phyloP scores from a whole-genome alignment of 257 asterid species.

The Lycium barbarum region DNA sequence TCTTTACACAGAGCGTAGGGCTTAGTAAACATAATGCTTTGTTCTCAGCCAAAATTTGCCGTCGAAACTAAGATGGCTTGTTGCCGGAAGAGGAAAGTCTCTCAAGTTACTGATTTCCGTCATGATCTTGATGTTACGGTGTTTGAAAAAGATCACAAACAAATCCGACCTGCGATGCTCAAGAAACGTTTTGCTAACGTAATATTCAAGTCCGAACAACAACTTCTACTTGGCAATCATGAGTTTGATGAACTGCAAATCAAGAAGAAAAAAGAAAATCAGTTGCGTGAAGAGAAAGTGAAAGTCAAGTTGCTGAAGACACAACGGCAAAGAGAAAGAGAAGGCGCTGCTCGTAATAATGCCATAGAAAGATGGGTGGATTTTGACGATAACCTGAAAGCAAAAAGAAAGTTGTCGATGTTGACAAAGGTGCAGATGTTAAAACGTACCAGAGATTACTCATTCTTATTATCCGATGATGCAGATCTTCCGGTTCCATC shows the following conservation, averaged over 20 bases:
- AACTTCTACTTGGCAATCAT: too few species aligned
- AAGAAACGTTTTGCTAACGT: too few species aligned
- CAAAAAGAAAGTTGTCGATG: not conserved
- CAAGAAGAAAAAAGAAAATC: not conserved
- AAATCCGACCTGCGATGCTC: too few species aligned
- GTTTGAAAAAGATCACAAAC: not conserved
- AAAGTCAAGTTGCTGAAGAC: not conserved
- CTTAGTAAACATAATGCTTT: not conserved
- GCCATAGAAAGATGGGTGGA: not conserved
- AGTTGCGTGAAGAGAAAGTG: not conserved
- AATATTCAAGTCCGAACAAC: not conserved
- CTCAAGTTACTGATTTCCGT: not conserved
- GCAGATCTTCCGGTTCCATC: slow-evolving; percentile 62
- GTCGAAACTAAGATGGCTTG: not conserved
- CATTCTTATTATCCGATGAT: slow-evolving; percentile 81
- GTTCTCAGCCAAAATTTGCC: not conserved
- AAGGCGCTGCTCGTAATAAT: not conserved
- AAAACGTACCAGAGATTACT: slow-evolving; percentile 83
- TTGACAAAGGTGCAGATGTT: slow-evolving; percentile 62
- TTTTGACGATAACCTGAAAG: not conserved
- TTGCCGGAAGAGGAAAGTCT: not conserved
- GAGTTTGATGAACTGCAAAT: not conserved
- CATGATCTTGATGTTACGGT: not conserved
- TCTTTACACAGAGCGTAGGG: too few species aligned
- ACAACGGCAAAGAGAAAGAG: not conserved